Base-by-base conservation (phyloP, 305 asterid genomes). In the Nicotiana rustica region DNA sequence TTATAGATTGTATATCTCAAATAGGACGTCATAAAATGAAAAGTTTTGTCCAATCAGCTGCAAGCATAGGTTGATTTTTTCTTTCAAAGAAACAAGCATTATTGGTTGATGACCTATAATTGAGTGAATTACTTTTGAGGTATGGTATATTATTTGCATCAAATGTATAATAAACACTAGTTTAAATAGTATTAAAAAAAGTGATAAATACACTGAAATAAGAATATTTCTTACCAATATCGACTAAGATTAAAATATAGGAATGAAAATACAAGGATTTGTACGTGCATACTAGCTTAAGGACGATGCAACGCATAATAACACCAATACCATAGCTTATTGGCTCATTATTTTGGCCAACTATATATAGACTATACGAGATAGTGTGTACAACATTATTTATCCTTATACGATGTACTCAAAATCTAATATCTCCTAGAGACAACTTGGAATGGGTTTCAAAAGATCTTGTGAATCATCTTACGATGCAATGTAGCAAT, bases 241-340 rank as follows among this genome's bases (percentile, higher is more conserved):
- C 49, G 62, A 49, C 62, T 41, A 41, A 25, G 10, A 57, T 61
- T 49, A 73, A 14, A 49, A 49, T 73, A 4, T 7, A 25, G 14
- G 44, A 25, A 14, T 4, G 64, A 49, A 49, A 73, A 14, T 25
- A 73, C 15, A 6, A 73, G 64, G 9, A 15, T 49, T 73, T 14
- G 14, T 49, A 25, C 25, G 79, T 49, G 64, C 44, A 73, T 7
- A 25, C 78, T 35, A 41, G 19, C 47, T 44, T 71, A 49, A 25
- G 79, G 44, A 49, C 21, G 64, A 73, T 25, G 62, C 64, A 73
- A 49, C 38, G 7, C 61, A 73, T 47, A 73, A 73, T 73, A 73
- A 73, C 44, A 73, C 9, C 41, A 49, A 49, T 73, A 19, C 21
- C 14, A 25, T 73, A 21, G 79, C 62, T 73, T 19, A 14, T 8